Conservation (phyloP, 169 alveolate genomes). For the Cryptosporidium ubiquitum region DNA sequence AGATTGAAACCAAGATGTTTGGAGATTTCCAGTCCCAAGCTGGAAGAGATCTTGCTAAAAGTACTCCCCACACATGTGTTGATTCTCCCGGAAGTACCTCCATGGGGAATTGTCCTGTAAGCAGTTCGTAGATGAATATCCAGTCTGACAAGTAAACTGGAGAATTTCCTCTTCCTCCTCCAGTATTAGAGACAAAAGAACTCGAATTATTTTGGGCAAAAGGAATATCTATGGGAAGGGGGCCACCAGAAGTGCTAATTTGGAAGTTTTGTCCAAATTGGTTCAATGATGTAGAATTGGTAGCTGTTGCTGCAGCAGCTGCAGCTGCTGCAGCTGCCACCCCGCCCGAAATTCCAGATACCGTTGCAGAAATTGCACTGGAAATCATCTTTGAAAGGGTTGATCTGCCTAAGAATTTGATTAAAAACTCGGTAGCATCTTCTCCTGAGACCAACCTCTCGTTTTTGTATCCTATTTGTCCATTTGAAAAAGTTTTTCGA, state of each 20-base stretch:
- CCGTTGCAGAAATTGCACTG: constrained; percentile 37
- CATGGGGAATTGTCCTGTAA: constrained; percentile 80
- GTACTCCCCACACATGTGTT: constrained; percentile 81
- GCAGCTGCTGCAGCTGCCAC: not conserved
- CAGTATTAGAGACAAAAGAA: not conserved
- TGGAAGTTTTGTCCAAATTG: too few species aligned
- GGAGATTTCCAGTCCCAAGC: constrained; percentile 79
- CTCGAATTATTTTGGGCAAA: not conserved
- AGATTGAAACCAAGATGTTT: constrained; percentile 78
- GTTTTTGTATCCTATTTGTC: not conserved
- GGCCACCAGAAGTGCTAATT: constrained; percentile 2
- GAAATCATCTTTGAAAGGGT: constrained; percentile 25
- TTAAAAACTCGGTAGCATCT: constrained; percentile 42
- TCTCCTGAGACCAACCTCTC: constrained; percentile 4
- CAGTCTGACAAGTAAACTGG: constrained; percentile 76
- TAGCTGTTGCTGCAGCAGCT: not conserved
- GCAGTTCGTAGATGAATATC: constrained; percentile 78
- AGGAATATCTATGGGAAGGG: not conserved
- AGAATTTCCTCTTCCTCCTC: not conserved
- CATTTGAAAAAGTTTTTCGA: not conserved
- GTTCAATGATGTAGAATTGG: not conserved
- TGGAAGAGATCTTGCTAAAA: constrained; percentile 79
- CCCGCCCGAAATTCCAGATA: not conserved
- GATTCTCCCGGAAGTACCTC: constrained; percentile 79
- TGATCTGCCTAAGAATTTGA: constrained; percentile 5